phyloP scores from a whole-genome alignment of 371 early-diverging fungal species.

The Gilbertella persicaria region DNA sequence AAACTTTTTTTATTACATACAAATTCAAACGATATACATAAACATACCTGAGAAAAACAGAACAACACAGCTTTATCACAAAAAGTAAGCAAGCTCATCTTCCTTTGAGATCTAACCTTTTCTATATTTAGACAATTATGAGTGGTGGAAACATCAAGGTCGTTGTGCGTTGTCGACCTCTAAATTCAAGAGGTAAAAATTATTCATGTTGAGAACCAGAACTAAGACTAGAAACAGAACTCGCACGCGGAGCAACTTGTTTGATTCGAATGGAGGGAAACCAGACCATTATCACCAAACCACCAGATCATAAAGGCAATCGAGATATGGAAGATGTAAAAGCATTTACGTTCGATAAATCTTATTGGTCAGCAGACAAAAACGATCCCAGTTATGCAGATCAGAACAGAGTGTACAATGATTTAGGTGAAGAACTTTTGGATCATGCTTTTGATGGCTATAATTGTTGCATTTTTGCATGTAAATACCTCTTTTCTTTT shows the following conservation, averaged over 20 bases:
- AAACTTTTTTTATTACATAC: too few relatives aligned
- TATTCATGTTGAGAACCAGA: background rate
- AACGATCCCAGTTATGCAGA: slow-evolving; percentile 69
- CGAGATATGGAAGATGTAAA: slow-evolving; percentile 53
- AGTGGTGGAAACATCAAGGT: slow-evolving; percentile 73
- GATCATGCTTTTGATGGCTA: slow-evolving; percentile 89
- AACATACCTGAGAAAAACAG: too few relatives aligned
- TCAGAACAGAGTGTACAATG: slow-evolving; percentile 76
- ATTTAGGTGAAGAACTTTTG: slow-evolving; percentile 76
- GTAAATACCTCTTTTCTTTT: slow-evolving; percentile 33
- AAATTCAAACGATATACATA: too few relatives aligned
- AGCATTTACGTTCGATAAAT: slow-evolving; percentile 83
- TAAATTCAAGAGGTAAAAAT: slow-evolving; percentile 66
- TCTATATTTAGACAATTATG: slow-evolving; percentile 14
- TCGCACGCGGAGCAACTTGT: slow-evolving; percentile 61
- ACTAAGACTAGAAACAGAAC: slow-evolving; percentile 39
- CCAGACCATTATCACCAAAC: slow-evolving; percentile 68
- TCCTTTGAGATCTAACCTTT: too few relatives aligned
- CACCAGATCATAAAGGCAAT: slow-evolving; percentile 37
- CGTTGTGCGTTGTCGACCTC: slow-evolving; percentile 77
- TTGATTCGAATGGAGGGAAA: slow-evolving; percentile 72
- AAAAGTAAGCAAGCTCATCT: too few relatives aligned
- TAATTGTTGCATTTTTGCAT: slow-evolving; percentile 89
- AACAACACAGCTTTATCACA: too few relatives aligned
- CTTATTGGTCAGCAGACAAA: slow-evolving; percentile 81